Evolutionary conservation across 805 yeast genomes (phyloP).

Genomic region (Lipomyces sp.): DNA sequence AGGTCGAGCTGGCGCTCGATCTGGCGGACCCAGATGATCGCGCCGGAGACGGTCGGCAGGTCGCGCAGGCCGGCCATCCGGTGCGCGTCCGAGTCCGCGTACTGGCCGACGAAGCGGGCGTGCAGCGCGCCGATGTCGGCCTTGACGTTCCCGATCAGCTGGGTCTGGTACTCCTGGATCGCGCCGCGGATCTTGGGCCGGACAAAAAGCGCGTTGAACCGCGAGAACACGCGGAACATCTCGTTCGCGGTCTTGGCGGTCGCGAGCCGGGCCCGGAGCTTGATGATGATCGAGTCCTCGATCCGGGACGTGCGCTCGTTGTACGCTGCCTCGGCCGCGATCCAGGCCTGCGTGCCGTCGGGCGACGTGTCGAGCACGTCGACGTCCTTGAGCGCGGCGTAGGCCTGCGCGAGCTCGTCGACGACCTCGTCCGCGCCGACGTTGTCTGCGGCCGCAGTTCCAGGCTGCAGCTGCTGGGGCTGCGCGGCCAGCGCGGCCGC

Average conservation of each 20-base stretch:
- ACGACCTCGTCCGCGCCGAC: constrained; percentile 32
- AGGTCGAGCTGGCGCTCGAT: constrained; percentile 45
- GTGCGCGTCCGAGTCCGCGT: constrained; percentile 35
- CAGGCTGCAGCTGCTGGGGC: background rate
- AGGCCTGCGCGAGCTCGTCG: constrained; percentile 44
- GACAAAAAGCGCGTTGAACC: constrained; percentile 47
- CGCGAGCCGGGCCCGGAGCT: constrained; percentile 43
- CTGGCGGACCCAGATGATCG: constrained; percentile 54
- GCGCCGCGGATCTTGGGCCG: constrained; percentile 58
- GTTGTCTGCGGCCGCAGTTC: constrained; percentile 6
- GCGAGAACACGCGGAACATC: constrained; percentile 51
- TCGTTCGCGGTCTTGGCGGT: constrained; percentile 46
- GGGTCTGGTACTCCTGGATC: constrained; percentile 56
- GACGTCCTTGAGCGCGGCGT: constrained; percentile 40
- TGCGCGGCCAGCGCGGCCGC: constrained; percentile 27
- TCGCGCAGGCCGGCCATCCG: constrained; percentile 44
- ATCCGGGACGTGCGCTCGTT: constrained; percentile 44
- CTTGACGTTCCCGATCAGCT: constrained; percentile 49
- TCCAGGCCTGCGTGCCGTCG: constrained; percentile 46
- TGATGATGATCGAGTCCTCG: constrained; percentile 46
- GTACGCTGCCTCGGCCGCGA: constrained; percentile 43
- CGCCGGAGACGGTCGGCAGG: constrained; percentile 48
- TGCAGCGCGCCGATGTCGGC: constrained; percentile 47
- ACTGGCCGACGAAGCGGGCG: constrained; percentile 40
- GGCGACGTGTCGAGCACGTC: constrained; percentile 42